phyloP scores from a whole-genome alignment of 345 rosid species.

The Hypericum androsaemum region DNA sequence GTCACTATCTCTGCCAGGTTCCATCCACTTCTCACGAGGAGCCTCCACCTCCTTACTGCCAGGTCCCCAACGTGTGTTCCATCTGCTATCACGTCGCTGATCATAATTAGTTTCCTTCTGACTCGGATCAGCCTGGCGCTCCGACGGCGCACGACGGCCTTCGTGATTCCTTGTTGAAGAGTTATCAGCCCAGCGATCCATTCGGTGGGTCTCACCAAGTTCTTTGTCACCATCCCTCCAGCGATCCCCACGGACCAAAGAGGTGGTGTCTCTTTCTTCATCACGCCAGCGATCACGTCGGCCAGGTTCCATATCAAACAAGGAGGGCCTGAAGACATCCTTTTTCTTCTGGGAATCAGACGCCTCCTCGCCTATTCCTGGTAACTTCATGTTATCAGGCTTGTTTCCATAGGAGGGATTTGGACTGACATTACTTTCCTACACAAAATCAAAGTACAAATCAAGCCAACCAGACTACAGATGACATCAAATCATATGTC shows the following conservation, averaged over 20 bases:
- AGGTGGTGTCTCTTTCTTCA: slow-evolving; percentile 84
- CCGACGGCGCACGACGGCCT: slow-evolving; percentile 58
- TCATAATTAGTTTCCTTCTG: slow-evolving; percentile 62
- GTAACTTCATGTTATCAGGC: slow-evolving; percentile 32
- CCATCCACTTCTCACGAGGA: slow-evolving; percentile 46
- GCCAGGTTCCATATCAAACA: slow-evolving; percentile 64
- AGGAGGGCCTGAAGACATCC: slow-evolving; percentile 77
- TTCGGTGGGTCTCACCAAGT: slow-evolving; percentile 48
- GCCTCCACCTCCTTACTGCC: slow-evolving; percentile 55
- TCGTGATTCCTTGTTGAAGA: slow-evolving; percentile 52
- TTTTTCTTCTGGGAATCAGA: slow-evolving; percentile 58
- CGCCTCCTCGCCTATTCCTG: slow-evolving; percentile 55
- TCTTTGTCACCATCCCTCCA: slow-evolving; percentile 86
- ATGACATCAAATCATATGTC: neutral
- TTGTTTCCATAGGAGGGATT: slow-evolving; percentile 28
- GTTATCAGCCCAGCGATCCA: slow-evolving; percentile 76
- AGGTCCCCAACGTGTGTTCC: slow-evolving; percentile 99
- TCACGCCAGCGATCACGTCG: slow-evolving; percentile 90
- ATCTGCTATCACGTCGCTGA: slow-evolving; percentile 91
- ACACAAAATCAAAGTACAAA: slow-evolving; percentile 6
- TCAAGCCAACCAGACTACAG: neutral
- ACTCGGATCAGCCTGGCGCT: slow-evolving; percentile 69
- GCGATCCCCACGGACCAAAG: slow-evolving; percentile 54
- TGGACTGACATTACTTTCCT: slow-evolving; percentile 47
- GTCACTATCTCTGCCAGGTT: slow-evolving; percentile 63